phyloP scores from a whole-genome alignment of 192 early-diverging fungal genomes.

The Coemansia sp. region DNA sequence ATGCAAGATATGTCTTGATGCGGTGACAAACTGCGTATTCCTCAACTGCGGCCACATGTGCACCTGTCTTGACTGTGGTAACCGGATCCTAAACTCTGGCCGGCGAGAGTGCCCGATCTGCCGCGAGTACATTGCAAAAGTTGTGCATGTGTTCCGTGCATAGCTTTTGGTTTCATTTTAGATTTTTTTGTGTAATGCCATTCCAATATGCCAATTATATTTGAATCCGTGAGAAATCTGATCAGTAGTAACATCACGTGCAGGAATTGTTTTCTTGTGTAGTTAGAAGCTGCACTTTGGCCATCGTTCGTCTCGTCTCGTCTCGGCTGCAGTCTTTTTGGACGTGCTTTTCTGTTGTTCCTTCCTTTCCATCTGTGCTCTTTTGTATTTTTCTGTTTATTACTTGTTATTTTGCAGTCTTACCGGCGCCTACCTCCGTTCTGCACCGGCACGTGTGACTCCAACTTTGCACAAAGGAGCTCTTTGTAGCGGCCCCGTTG shows the following conservation, averaged over 20 bases:
- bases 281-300: background rate
- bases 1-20: slow-evolving; percentile 84
- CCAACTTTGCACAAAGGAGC: background rate
- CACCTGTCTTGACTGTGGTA: slow-evolving; percentile 75
- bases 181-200: background rate
- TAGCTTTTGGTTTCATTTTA: slow-evolving; percentile 15
- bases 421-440: background rate
- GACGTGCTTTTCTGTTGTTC: background rate
- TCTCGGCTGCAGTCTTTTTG: background rate
- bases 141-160: slow-evolving; percentile 70
- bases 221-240: slow-evolving; percentile 6
- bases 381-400: slow-evolving; percentile 1
- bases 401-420: background rate
- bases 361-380: background rate
- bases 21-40: slow-evolving; percentile 77
- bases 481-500: background rate
- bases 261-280: background rate
- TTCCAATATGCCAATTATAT: too few relatives aligned
- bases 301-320: background rate
- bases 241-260: slow-evolving; percentile 7
- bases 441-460: background rate
- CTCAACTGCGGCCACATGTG: slow-evolving; percentile 86
- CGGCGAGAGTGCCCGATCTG: slow-evolving; percentile 83
- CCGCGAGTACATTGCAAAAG: slow-evolving; percentile 62
- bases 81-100: slow-evolving; percentile 46